Evolutionary conservation across 2,329 filamentous ascomycete genomes (phyloP), one percentile per base, ranked within the genome.

Genomic region (Pseudogymnoascus sp.): DNA sequence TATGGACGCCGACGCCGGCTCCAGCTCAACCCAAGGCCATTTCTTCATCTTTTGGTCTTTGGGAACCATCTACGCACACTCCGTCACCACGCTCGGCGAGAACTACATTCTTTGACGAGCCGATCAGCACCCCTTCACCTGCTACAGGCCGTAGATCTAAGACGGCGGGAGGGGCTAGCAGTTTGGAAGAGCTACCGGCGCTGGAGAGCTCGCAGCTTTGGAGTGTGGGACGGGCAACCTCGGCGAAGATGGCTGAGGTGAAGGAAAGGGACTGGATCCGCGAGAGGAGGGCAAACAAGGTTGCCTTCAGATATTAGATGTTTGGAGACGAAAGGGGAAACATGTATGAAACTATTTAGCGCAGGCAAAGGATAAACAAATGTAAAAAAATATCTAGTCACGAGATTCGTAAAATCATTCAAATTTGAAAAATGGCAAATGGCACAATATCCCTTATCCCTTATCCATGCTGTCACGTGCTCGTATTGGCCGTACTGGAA

Each of bases 291-390:
- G 25, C 9, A 2, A 54, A 8, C 47, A 54, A 54, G 25, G 47
- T 54, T 11, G 6, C n/a, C 47, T 54, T 54, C 47, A 54, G 47
- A n/a, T 54, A 54, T 25, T 54, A 54, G 47, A 20, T 54, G 25
- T 33, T 33, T 54, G 28, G 28, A 54, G 28, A 54, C n/a, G 18
- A 43, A 11, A 16, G 37, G 16, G 18, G 33, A 33, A 54, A 54
- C 47, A 33, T 54, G 28, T 54, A 33, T 7, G 18, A 41, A 54
- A 18, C 25, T 18, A 54, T 54, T 54, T 54, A 54, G 47, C 28
- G 28, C 47, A 18, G 43, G 30, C 43, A 54, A 54, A 33, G 47
- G 28, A 20, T 54, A 41, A 22, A 25, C 22, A 8, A 33, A 50
- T 30, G 25, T 50, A 50, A 50, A 50, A 30, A 47, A 39, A 39